These are phyloP conservation scores for Pleurozium schreberi DNA, from an alignment of 225 moss, liverwort and hornwort species.

Conservation along the genomic window DNA sequence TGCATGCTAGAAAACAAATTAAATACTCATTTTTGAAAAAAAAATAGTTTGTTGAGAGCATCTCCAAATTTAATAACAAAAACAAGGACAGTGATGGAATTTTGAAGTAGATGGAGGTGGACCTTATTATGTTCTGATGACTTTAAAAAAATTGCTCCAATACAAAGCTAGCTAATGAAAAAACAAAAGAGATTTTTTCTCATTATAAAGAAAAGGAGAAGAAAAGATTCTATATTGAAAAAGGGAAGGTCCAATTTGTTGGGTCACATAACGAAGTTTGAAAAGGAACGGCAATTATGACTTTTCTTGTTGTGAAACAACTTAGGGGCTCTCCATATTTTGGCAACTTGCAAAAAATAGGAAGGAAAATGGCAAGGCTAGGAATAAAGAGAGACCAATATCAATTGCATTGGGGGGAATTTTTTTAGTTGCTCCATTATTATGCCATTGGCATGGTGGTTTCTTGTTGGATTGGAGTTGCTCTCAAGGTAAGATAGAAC, in stretches of 20 bases:
- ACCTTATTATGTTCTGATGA: accelerated
- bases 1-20: not conserved
- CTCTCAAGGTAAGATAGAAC: accelerated
- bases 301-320: not conserved
- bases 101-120: not conserved
- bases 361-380: accelerated
- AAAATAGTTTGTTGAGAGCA: not conserved
- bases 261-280: not conserved
- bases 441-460: accelerated
- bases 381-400: not conserved
- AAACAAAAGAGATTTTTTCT: not conserved
- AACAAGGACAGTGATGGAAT: accelerated
- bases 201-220: too few species aligned
- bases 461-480: not conserved
- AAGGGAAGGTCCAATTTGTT: not conserved
- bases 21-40: too few species aligned
- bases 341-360: accelerated
- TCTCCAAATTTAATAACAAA: not conserved
- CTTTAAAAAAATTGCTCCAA: accelerated
- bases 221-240: not conserved
- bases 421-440: not conserved
- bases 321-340: not conserved
- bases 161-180: not conserved
- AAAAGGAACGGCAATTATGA: not conserved
- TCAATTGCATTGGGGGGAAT: accelerated